Conservation (phyloP, 306 rosid genomes). For the Trifolium dubium region DNA sequence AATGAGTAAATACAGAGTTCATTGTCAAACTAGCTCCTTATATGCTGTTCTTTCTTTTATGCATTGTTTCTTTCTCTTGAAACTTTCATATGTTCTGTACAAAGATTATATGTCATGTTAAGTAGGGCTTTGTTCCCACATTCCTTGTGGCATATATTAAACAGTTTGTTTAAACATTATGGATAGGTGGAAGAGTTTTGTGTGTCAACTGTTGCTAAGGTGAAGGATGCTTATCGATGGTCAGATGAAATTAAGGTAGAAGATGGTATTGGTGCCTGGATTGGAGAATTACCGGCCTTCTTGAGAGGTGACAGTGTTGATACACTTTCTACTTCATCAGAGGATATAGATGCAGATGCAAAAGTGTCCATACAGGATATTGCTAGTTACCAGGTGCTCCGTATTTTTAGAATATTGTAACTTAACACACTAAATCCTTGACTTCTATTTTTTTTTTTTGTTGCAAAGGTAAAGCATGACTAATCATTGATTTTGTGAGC, state of each 20-base stretch:
- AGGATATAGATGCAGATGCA: conserved; percentile 52
- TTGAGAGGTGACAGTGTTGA: conserved; percentile 58
- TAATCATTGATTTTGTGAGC: conserved; percentile 2
- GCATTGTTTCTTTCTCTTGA: neutral
- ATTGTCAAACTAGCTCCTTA: neutral
- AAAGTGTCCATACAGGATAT: conserved; percentile 70
- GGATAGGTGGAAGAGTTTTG: conserved; percentile 75
- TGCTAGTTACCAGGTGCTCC: conserved; percentile 88
- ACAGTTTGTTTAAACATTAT: conserved; percentile 13
- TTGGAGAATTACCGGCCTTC: conserved; percentile 77
- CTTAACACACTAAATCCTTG: conserved; percentile 3
- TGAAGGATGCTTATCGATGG: conserved; percentile 77
- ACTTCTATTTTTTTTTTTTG: conserved; percentile 1
- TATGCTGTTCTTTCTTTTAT: conserved; percentile 11
- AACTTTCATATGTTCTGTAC: neutral
- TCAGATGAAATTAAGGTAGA: conserved; percentile 61
- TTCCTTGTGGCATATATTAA: neutral
- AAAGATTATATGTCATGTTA: conserved; percentile 25
- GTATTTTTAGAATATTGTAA: conserved; percentile 12
- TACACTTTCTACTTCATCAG: conserved; percentile 47
- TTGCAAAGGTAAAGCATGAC: conserved; percentile 17
- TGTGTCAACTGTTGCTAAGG: conserved; percentile 57
- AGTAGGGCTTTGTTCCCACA: conserved; percentile 16
- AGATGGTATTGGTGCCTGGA: conserved; percentile 70
- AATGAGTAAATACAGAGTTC: conserved; percentile 12